A percentile compares a stretch with the other conserved stretches of the same genome.
Evolutionary conservation across 1,139 yeast species (phyloP).

Genomic region (Lodderomyces parapsilosis): DNA sequence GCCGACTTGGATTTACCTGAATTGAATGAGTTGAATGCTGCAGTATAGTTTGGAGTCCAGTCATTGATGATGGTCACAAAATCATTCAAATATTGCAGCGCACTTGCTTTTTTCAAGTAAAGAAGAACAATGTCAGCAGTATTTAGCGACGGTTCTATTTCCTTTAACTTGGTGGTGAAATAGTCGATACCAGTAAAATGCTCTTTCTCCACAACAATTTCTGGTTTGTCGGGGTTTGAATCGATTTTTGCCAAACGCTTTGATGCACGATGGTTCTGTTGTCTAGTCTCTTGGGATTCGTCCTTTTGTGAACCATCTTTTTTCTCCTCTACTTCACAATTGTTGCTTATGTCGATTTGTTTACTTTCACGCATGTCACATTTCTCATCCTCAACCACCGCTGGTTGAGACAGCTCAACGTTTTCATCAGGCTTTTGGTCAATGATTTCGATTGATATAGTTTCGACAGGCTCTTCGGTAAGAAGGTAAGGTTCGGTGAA

Average conservation of each 20-base stretch:
- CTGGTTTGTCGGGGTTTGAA: conserved; percentile 16
- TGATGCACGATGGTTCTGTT: conserved; percentile 34
- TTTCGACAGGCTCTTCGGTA: conserved; percentile 48
- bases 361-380: neutral
- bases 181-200: conserved; percentile 24
- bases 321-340: neutral
- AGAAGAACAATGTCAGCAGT: conserved; percentile 20
- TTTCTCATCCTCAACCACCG: neutral
- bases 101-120: conserved; percentile 18
- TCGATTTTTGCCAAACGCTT: conserved; percentile 36
- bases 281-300: conserved; percentile 20
- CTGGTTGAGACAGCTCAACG: neutral
- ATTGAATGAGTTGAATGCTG: conserved; percentile 17
- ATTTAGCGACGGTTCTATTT: conserved; percentile 9
- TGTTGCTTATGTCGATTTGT: conserved; percentile 8
- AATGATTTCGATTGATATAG: conserved; percentile 16
- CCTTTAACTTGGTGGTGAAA: conserved; percentile 7
- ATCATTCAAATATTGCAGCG: conserved; percentile 20
- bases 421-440: neutral
- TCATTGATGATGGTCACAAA: conserved; percentile 24
- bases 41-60: conserved; percentile 23
- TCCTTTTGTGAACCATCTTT: conserved; percentile 9
- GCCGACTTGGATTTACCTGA: conserved; percentile 15
- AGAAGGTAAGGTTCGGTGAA: conserved; percentile 51
- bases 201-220: conserved; percentile 16